Conservation (phyloP, 1,284 basidiomycete species). For the Cronartium quercuum region DNA sequence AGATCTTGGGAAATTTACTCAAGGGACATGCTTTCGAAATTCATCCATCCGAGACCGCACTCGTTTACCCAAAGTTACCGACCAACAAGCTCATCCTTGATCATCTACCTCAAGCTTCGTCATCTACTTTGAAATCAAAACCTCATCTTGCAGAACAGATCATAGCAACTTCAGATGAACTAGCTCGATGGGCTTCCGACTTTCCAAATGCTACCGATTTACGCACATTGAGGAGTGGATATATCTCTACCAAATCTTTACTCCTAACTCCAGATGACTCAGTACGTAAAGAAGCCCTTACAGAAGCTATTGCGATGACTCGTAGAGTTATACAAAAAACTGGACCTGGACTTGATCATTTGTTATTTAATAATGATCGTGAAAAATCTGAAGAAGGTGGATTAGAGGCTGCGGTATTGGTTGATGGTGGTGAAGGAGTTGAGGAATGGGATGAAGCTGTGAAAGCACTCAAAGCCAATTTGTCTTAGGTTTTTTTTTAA, state of each 20-base stretch:
- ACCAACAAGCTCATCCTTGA: not conserved
- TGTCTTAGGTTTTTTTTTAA: not conserved
- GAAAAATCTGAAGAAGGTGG: not conserved
- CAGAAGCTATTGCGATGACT: constrained; percentile 10
- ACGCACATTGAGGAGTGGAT: not conserved
- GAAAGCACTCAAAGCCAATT: not conserved
- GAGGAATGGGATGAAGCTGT: not conserved
- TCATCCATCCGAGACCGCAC: constrained; percentile 2
- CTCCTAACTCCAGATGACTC: not conserved
- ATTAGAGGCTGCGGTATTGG: not conserved
- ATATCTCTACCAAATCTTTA: constrained; percentile 8
- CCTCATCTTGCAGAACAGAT: not conserved
- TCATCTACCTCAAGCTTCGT: not conserved
- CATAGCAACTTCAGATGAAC: not conserved
- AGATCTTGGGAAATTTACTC: constrained; percentile 1
- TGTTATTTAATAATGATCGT: not conserved
- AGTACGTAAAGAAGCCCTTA: not conserved
- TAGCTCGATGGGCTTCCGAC: not conserved
- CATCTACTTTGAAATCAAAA: not conserved
- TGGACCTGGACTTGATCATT: constrained; percentile 22
- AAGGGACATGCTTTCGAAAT: constrained; percentile 18
- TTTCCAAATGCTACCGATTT: not conserved
- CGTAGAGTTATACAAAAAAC: constrained; percentile 25
- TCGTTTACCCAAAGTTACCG: constrained; percentile 7
- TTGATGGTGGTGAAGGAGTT: constrained; percentile 1